Evolutionary conservation across 2,329 filamentous ascomycete species (phyloP).

Genomic region (Sclerotinia glacialis): DNA sequence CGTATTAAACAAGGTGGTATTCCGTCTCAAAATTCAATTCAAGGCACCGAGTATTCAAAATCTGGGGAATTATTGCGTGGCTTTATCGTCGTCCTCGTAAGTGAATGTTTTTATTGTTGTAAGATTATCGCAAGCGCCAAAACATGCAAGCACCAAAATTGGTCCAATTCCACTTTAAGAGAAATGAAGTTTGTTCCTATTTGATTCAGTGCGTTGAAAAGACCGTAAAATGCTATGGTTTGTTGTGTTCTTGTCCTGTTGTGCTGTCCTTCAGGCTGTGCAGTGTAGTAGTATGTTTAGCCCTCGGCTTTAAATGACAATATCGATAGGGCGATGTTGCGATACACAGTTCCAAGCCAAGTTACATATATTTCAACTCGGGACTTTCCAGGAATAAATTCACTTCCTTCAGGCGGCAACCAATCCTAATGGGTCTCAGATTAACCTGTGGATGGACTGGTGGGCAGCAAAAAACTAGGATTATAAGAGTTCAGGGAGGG

Average conservation of each 20-base stretch:
- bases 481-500: conserved; percentile 8
- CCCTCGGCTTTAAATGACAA: conserved; percentile 17
- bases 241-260: conserved; percentile 6
- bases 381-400: conserved; percentile 1
- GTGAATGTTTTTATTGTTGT: background rate
- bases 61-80: too few species aligned
- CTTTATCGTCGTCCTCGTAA: background rate
- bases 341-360: background rate
- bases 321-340: conserved; percentile 23
- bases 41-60: background rate
- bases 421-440: conserved; percentile 18
- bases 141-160: background rate
- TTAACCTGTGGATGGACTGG: conserved; percentile 5
- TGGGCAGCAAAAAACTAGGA: conserved; percentile 14
- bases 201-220: background rate
- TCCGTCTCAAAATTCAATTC: background rate
- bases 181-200: background rate
- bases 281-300: background rate
- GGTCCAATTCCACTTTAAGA: background rate
- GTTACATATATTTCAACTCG: conserved; percentile 8
- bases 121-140: conserved; percentile 10
- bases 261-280: background rate
- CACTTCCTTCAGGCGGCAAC: conserved; percentile 19
- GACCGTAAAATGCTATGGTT: background rate
- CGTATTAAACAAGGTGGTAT: background rate